phyloP scores from a whole-genome alignment of 2,329 filamentous ascomycete genomes.

The Scedosporium boydii region DNA sequence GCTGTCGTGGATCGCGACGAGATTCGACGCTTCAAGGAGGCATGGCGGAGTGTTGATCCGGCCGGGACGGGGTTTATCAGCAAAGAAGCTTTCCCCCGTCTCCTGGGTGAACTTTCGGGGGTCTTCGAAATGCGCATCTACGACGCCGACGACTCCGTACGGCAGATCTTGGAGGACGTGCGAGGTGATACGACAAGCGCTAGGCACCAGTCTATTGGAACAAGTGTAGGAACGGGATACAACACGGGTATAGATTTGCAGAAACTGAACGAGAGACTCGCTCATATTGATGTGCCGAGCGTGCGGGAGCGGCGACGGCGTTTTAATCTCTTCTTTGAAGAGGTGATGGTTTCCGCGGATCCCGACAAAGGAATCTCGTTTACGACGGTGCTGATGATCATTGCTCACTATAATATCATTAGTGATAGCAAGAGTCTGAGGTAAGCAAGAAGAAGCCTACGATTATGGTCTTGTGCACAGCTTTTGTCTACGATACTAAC shows the following conservation, averaged over 20 bases:
- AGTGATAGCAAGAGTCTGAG: constrained; percentile 91
- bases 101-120: constrained; percentile 86
- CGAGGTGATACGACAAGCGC: constrained; percentile 43
- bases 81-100: constrained; percentile 78
- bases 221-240: constrained; percentile 31
- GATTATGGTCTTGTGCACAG: constrained; percentile 6
- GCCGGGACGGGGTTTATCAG: constrained; percentile 84
- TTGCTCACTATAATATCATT: constrained; percentile 98
- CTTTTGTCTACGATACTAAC: constrained; percentile 7
- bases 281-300: constrained; percentile 61
- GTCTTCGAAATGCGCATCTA: constrained; percentile 98
- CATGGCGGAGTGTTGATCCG: constrained; percentile 93
- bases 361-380: constrained; percentile 85
- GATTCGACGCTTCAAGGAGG: constrained; percentile 93
- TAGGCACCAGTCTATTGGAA: constrained; percentile 45
- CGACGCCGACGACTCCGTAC: constrained; percentile 78
- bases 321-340: constrained; percentile 94
- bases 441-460: constrained; percentile 29
- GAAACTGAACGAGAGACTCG: constrained; percentile 64
- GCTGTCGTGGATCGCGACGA: constrained; percentile 87
- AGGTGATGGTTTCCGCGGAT: constrained; percentile 88
- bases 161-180: constrained; percentile 79
- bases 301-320: constrained; percentile 67
- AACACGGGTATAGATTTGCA: constrained; percentile 59
- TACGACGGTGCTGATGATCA: constrained; percentile 83